These are phyloP conservation scores for Mycena olivaceomarginata DNA, from an alignment of 768 basidiomycete species.

Conservation along the genomic window DNA sequence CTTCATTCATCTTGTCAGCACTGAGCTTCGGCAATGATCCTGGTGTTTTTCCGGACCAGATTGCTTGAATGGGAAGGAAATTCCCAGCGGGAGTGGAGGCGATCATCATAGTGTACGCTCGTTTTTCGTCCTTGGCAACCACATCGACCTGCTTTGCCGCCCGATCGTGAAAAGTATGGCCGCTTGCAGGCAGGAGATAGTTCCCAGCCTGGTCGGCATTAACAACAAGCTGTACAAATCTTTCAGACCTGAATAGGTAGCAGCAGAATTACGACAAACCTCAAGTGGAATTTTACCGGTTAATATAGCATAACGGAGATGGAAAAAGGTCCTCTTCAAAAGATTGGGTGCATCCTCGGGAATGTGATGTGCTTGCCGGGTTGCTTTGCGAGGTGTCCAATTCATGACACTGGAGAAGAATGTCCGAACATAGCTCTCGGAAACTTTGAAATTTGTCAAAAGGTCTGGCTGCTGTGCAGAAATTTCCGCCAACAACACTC, in stretches of 20 bases:
- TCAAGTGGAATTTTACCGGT: neutral
- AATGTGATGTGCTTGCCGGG: too few species aligned
- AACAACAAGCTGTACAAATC: constrained; percentile 11
- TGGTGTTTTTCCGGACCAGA: constrained; percentile 37
- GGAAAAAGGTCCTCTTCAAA: too few species aligned
- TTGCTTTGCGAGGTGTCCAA: too few species aligned
- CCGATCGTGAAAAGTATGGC: constrained; percentile 38
- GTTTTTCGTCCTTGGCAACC: constrained; percentile 40
- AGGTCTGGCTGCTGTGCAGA: too few species aligned
- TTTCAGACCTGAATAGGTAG: too few species aligned
- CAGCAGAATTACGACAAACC: neutral
- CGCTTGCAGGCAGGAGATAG: constrained; percentile 32
- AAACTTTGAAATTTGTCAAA: too few species aligned
- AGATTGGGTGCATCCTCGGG: too few species aligned
- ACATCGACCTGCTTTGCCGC: constrained; percentile 47
- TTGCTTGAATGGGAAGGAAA: constrained; percentile 49
- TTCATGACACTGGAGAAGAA: too few species aligned
- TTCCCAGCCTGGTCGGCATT: too few species aligned
- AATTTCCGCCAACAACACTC: too few species aligned
- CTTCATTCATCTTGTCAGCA: constrained; percentile 18
- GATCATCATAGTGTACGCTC: constrained; percentile 47
- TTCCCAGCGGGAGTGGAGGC: constrained; percentile 41
- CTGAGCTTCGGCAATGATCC: constrained; percentile 32
- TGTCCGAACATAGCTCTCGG: too few species aligned
- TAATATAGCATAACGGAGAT: too few species aligned